Percentiles rank a stretch among this genome's conserved stretches.
phyloP scores from a whole-genome alignment of 176 grass and related monocot genomes.

The Carex littledalei region DNA sequence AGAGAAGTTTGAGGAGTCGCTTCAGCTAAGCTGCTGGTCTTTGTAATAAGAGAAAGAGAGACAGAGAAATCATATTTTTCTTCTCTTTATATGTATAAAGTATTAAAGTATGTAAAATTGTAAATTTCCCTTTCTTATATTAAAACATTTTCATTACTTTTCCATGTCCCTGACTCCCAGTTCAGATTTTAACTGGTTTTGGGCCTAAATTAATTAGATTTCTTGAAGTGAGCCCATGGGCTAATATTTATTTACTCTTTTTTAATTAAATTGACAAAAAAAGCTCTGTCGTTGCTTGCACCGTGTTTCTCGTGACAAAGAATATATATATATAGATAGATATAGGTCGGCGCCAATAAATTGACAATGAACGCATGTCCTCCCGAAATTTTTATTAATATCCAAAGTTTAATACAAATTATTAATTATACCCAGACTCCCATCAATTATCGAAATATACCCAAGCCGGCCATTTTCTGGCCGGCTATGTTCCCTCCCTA shows the following conservation, averaged over 20 bases:
- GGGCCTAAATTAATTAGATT: too few species aligned
- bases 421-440: too few species aligned
- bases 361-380: background rate
- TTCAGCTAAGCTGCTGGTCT: conserved; percentile 62
- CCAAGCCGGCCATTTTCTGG: too few species aligned
- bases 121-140: background rate
- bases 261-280: background rate
- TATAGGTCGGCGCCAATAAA: background rate
- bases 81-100: background rate
- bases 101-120: conserved; percentile 8
- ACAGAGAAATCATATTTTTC: background rate
- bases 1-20: conserved; percentile 48
- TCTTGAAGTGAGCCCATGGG: too few species aligned
- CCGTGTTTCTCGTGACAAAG: background rate
- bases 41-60: conserved; percentile 14
- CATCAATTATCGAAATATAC: too few species aligned
- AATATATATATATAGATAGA: too few species aligned
- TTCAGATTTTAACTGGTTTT: too few species aligned
- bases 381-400: too few species aligned
- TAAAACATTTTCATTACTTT: background rate
- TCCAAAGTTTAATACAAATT: too few species aligned
- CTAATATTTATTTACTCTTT: too few species aligned
- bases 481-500: too few species aligned
- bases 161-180: too few species aligned
- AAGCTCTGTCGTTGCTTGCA: background rate